These are phyloP conservation scores for Sergeia podlipaevii DNA, from an alignment of 208 protist genomes.

Conservation along the genomic window DNA sequence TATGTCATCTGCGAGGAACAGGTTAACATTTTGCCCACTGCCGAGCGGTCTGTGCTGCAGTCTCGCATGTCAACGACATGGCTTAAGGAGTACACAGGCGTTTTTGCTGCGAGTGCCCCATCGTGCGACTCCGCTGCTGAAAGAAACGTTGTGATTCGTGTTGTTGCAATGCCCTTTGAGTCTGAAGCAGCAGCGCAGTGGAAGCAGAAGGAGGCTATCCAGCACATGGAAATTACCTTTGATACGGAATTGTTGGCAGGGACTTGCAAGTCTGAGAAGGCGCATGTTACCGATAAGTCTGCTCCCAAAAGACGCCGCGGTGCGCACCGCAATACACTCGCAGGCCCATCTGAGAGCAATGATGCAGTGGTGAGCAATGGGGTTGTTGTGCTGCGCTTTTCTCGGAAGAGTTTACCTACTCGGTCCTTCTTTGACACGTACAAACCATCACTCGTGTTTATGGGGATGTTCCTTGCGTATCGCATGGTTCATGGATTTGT, in stretches of 20 bases:
- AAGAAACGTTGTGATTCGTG: constrained; percentile 37
- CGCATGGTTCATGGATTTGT: constrained; percentile 6
- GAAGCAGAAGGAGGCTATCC: constrained; percentile 36
- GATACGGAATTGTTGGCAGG: constrained; percentile 18
- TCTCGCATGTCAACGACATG: constrained; percentile 35
- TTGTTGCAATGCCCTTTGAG: constrained; percentile 26
- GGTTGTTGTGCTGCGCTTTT: constrained; percentile 16
- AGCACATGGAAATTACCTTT: constrained; percentile 49
- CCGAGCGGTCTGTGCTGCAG: constrained; percentile 25
- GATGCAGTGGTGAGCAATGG: constrained; percentile 23
- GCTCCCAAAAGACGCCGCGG: constrained; percentile 23
- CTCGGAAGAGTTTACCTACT: constrained; percentile 5
- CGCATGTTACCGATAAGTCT: constrained; percentile 2
- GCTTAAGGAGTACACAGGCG: constrained; percentile 36
- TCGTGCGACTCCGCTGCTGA: constrained; percentile 14
- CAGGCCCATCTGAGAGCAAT: constrained; percentile 1
- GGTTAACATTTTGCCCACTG: constrained; percentile 42
- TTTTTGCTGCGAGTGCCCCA: constrained; percentile 10
- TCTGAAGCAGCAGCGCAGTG: constrained; percentile 15
- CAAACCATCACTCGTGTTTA: constrained; percentile 17
- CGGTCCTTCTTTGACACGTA: constrained; percentile 14
- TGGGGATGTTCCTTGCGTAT: constrained; percentile 15
- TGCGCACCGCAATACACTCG: constrained; percentile 8
- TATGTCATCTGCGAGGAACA: constrained; percentile 28
- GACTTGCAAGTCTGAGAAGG: constrained; percentile 12